These are phyloP conservation scores for Venustampulla echinocandica DNA, from an alignment of 495 filamentous ascomycete species.

Conservation along the genomic window DNA sequence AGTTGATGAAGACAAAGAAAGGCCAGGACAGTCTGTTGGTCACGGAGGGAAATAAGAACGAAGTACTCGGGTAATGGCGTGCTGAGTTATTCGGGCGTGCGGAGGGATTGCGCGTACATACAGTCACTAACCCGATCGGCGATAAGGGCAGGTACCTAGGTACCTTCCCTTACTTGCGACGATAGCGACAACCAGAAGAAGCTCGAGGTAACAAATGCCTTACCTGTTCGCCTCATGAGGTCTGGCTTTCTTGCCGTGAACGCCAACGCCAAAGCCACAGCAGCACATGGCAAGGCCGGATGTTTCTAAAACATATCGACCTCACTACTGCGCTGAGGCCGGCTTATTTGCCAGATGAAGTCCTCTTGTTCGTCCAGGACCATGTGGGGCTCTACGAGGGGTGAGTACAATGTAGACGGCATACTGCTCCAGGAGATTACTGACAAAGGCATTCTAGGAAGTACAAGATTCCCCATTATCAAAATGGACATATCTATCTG, in stretches of 20 bases:
- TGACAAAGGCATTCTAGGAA: constrained; percentile 48
- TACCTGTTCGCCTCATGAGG: too few relatives aligned
- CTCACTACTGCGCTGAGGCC: constrained; percentile 93
- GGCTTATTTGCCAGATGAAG: constrained; percentile 79
- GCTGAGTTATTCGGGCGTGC: neutral
- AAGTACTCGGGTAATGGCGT: constrained; percentile 6
- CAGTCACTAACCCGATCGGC: neutral
- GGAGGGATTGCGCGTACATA: neutral
- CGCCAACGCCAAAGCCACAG: too few relatives aligned
- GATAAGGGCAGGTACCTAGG: neutral
- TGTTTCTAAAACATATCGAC: constrained; percentile 92
- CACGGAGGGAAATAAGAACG: constrained; percentile 12
- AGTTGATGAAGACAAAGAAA: too few relatives aligned
- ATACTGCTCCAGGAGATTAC: neutral
- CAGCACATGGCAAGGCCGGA: constrained; percentile 52
- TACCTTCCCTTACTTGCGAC: too few relatives aligned
- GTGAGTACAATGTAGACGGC: constrained; percentile 40
- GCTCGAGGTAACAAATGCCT: neutral
- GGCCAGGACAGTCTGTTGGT: too few relatives aligned
- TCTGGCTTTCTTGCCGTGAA: too few relatives aligned
- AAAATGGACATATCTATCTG: constrained; percentile 92
- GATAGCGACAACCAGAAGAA: too few relatives aligned
- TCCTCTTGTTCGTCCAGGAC: constrained; percentile 90
- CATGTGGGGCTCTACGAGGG: constrained; percentile 96
- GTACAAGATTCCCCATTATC: constrained; percentile 87